Conservation (phyloP, 1,284 basidiomycete species). For the Leccinum griseonigrum region DNA sequence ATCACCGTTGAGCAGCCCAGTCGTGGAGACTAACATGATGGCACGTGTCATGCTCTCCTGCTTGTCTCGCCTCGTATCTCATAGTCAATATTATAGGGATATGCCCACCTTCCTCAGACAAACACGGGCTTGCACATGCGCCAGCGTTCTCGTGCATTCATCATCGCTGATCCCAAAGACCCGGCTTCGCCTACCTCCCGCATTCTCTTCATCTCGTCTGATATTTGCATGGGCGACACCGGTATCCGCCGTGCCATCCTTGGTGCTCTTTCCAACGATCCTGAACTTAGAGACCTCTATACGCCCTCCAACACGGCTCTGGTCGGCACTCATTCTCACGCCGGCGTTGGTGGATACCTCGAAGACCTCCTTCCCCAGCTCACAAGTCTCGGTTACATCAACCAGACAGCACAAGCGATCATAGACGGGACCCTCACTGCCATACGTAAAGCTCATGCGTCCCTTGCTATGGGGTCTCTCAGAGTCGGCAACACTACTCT, state of each 20-base stretch:
- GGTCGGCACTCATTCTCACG: slow-evolving; percentile 74
- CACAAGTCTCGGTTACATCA: slow-evolving; percentile 73
- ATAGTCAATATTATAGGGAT: slow-evolving; percentile 50
- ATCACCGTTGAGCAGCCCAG: slow-evolving; percentile 44
- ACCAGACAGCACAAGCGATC: slow-evolving; percentile 67
- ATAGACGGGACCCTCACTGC: slow-evolving; percentile 68
- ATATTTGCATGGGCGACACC: slow-evolving; percentile 80
- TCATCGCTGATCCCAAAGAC: slow-evolving; percentile 52
- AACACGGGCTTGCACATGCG: slow-evolving; percentile 82
- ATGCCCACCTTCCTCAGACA: slow-evolving; percentile 65
- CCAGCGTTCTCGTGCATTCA: slow-evolving; percentile 73
- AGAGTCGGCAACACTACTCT: slow-evolving; percentile 68
- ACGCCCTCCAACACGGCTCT: slow-evolving; percentile 72
- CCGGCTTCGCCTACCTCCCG: slow-evolving; percentile 48
- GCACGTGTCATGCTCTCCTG: slow-evolving; percentile 32
- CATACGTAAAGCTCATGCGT: slow-evolving; percentile 65
- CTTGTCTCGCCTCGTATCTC: neutral
- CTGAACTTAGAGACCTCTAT: slow-evolving; percentile 62
- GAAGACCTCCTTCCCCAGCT: slow-evolving; percentile 77
- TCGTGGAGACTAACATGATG: slow-evolving; percentile 80
- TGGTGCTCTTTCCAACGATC: slow-evolving; percentile 44
- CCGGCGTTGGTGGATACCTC: slow-evolving; percentile 78
- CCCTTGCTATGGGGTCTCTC: slow-evolving; percentile 56
- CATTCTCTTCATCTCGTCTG: slow-evolving; percentile 76
- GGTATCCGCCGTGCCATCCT: slow-evolving; percentile 74